Evolutionary conservation across 768 basidiomycete species (phyloP), one percentile per base, ranked within the genome.

Genomic region (Filobasidium wieringae): DNA sequence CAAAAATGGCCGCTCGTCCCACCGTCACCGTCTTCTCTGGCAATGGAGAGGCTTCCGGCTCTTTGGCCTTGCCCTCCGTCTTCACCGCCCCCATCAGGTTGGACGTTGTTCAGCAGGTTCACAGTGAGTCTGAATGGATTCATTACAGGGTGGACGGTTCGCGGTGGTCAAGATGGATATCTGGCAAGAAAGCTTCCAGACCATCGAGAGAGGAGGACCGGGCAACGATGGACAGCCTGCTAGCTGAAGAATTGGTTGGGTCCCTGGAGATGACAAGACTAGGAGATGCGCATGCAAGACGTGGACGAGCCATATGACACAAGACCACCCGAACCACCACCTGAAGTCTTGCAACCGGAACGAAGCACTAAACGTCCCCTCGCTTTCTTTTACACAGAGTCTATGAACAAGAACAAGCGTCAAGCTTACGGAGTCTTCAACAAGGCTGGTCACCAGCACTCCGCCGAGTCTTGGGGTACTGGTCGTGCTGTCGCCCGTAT

Each of bases 401-500:
- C 87, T 79, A 84, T 96, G 72, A 88, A 88, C 58, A 95, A 95
- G 84, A 95, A 96, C 84, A 87, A 82, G 78, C 84, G 92, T 71
- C 93, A 97, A 80, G 84, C 93, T 27, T 96, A 97, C 78, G 79
- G 92, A 68, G 95, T 97, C 73, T 87, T 84, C 76, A 86, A 87
- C 78, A 95, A 96, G 79, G 95, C 95, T 59, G 95, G 95, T 68
- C 90, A 97, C 80, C 93, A 99, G 78, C 97, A 95, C 67, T 87
- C 85, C 62, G 93, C 95, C 63, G 93, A 96, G 77, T 97, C 93
- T 33, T 99, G 95, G 95, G 95, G 95, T 78, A 99, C 95, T 66
- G 95, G 95, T 84, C 91, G 95, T 78, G 95, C 95, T 66, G 95
- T 99, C 64, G 93, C 93, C 27, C 95, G 95, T 91, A 97, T 99